Evolutionary conservation across 202 grass and related monocot genomes (phyloP).

Genomic region (Saccharum hybrid): DNA sequence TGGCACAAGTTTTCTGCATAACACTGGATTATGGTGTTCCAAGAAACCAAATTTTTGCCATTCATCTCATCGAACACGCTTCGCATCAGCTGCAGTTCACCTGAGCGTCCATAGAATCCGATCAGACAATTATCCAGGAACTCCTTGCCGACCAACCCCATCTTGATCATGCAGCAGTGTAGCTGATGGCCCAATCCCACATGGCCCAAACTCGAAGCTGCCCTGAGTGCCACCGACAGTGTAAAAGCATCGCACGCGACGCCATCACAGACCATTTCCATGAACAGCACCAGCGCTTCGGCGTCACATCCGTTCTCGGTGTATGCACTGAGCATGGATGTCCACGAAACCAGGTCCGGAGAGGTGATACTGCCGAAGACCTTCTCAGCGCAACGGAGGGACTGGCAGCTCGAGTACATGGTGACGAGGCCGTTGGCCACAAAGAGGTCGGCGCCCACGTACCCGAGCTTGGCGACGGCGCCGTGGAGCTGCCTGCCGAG

Average conservation of each 20-base stretch:
- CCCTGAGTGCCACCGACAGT: constrained; percentile 57
- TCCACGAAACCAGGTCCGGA: constrained; percentile 71
- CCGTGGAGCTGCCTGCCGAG: constrained; percentile 61
- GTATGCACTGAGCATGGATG: constrained; percentile 67
- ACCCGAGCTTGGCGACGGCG: constrained; percentile 46
- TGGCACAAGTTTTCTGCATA: constrained; percentile 49
- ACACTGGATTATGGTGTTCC: constrained; percentile 66
- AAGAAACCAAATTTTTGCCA: constrained; percentile 64
- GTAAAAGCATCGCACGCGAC: constrained; percentile 50
- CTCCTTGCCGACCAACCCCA: constrained; percentile 44
- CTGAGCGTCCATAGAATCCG: constrained; percentile 59
- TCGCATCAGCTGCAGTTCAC: constrained; percentile 55
- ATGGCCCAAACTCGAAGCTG: constrained; percentile 50
- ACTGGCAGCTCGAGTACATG: constrained; percentile 67
- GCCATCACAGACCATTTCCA: constrained; percentile 46
- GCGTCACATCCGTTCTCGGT: constrained; percentile 55
- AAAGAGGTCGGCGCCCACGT: constrained; percentile 55
- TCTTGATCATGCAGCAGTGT: constrained; percentile 62
- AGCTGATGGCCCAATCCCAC: constrained; percentile 55
- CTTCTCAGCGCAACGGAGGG: constrained; percentile 51
- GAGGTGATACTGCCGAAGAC: constrained; percentile 48
- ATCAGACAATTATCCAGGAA: constrained; percentile 70
- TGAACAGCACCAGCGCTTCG: constrained; percentile 56
- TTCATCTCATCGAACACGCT: constrained; percentile 57
- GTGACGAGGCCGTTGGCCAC: constrained; percentile 70